A percentile compares a stretch with the other conserved stretches of the same genome.
Evolutionary conservation across 257 asterid species (phyloP).

Genomic region (Coffea eugenioides): DNA sequence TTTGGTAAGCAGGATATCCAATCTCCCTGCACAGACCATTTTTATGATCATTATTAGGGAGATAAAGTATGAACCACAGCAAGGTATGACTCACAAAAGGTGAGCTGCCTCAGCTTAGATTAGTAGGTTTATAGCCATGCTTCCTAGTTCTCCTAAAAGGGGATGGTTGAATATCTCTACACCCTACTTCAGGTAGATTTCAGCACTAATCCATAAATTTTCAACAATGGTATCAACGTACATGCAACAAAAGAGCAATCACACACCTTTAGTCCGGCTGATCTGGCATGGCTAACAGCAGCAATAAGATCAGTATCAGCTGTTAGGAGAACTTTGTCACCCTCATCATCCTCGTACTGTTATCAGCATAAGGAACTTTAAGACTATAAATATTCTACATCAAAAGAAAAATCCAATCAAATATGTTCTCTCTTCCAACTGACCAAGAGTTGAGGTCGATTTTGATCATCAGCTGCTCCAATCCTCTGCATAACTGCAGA

Average conservation of each 20-base stretch:
- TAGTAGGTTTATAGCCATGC: neutral
- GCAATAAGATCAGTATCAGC: constrained; percentile 73
- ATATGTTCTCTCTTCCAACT: constrained; percentile 28
- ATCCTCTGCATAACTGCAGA: constrained; percentile 71
- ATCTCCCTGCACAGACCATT: neutral
- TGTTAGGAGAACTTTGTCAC: constrained; percentile 85
- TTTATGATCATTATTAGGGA: neutral
- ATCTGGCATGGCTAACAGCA: constrained; percentile 74
- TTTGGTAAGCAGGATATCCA: neutral
- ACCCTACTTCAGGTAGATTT: neutral
- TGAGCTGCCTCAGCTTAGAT: neutral
- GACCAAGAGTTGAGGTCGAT: constrained; percentile 74
- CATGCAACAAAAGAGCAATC: constrained; percentile 3
- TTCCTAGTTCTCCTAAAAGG: neutral
- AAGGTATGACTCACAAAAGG: neutral
- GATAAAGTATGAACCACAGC: neutral
- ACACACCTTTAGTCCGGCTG: constrained; percentile 66
- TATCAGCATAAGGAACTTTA: constrained; percentile 2
- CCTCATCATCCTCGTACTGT: constrained; percentile 96
- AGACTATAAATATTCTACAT: neutral
- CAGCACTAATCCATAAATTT: neutral
- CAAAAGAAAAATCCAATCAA: constrained; percentile 3
- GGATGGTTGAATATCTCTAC: neutral
- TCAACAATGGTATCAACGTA: neutral
- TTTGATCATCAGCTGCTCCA: constrained; percentile 46